phyloP scores from a whole-genome alignment of 805 yeast species.

The Starmera pachycereana region DNA sequence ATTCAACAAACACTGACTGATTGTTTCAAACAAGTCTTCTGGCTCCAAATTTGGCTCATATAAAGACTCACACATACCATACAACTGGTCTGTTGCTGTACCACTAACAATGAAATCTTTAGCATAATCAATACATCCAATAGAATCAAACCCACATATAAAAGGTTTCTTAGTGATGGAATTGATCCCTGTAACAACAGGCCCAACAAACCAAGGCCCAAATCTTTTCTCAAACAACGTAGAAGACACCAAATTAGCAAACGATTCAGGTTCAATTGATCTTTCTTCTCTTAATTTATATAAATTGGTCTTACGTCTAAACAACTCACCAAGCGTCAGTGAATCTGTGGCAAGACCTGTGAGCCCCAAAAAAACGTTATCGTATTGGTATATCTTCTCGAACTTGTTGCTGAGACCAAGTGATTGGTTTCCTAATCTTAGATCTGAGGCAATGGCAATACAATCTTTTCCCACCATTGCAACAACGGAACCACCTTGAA shows the following conservation, averaged over 20 bases:
- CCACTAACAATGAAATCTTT: conserved; percentile 93
- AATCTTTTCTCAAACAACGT: conserved; percentile 84
- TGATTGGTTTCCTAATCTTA: conserved; percentile 89
- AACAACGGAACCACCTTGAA: conserved; percentile 82
- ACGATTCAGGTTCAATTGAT: conserved; percentile 82
- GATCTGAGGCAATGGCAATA: conserved; percentile 94
- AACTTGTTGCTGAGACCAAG: conserved; percentile 87
- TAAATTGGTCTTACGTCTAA: conserved; percentile 77
- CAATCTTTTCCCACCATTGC: conserved; percentile 99
- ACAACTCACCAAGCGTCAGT: conserved; percentile 68
- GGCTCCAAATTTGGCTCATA: conserved; percentile 92
- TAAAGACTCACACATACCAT: conserved; percentile 96
- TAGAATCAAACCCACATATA: conserved; percentile 90
- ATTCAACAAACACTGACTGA: conserved; percentile 84
- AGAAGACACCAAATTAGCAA: conserved; percentile 86
- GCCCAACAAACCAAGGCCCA: conserved; percentile 96
- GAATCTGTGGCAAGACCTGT: conserved; percentile 97
- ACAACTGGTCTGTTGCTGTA: conserved; percentile 92
- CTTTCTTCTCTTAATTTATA: conserved; percentile 90
- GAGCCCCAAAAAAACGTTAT: conserved; percentile 79
- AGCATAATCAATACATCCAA: conserved; percentile 94
- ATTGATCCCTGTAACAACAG: conserved; percentile 91
- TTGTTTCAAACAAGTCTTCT: conserved; percentile 92
- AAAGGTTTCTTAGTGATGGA: conserved; percentile 78
- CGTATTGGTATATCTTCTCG: conserved; percentile 83